A percentile compares a stretch with the other conserved stretches of the same genome.
These are phyloP conservation scores for Geoglossum glabrum DNA, from an alignment of 495 filamentous ascomycete genomes.

Conservation along the genomic window DNA sequence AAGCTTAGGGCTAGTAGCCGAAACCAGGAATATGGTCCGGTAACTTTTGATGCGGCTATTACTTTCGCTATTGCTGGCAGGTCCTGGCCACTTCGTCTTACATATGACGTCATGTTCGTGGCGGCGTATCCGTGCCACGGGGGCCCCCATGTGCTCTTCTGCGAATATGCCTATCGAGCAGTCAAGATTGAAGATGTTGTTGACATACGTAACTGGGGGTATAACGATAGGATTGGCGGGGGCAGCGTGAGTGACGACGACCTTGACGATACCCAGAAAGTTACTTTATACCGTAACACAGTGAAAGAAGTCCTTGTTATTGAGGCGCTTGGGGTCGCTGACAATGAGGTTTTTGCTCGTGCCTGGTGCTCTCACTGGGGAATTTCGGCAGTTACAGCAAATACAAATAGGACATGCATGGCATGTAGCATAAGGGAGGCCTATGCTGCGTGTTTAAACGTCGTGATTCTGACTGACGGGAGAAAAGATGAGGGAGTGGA, in stretches of 20 bases:
- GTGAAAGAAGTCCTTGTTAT: conserved; percentile 44
- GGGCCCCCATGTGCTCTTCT: conserved; percentile 50
- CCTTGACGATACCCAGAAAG: conserved; percentile 11
- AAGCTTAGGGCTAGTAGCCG: conserved; percentile 6
- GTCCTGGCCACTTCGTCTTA: conserved; percentile 39
- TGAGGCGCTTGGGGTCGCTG: conserved; percentile 45
- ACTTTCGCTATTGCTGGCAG: conserved; percentile 45
- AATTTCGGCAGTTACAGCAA: conserved; percentile 41
- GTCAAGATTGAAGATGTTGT: conserved; percentile 39
- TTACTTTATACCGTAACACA: neutral
- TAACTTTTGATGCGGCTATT: conserved; percentile 39
- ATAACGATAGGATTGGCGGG: conserved; percentile 15
- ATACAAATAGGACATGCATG: conserved; percentile 47
- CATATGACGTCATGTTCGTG: conserved; percentile 46
- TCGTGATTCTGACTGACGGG: conserved; percentile 41
- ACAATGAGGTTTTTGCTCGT: conserved; percentile 54
- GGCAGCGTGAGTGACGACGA: conserved; percentile 10
- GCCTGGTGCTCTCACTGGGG: conserved; percentile 58
- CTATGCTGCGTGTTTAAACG: conserved; percentile 46
- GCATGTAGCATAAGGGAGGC: conserved; percentile 51
- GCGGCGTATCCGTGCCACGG: conserved; percentile 43
- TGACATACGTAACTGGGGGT: conserved; percentile 38
- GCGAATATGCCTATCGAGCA: conserved; percentile 36
- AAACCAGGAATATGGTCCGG: conserved; percentile 15
- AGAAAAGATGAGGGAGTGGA: conserved; percentile 21